Evolutionary conservation across 2,329 filamentous ascomycete genomes (phyloP).

Genomic region (Pyrenophora seminiperda): DNA sequence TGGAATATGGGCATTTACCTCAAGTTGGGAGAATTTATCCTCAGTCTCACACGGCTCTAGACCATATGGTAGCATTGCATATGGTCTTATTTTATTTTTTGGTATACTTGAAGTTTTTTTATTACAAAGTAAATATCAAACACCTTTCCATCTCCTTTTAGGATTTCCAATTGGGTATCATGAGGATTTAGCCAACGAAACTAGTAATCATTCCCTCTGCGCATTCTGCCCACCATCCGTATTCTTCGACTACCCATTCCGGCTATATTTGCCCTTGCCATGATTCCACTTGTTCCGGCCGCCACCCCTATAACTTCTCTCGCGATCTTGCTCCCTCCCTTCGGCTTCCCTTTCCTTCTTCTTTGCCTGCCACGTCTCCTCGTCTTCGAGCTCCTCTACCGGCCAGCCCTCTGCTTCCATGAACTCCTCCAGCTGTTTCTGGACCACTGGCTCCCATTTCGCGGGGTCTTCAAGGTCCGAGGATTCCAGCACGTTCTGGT

Average conservation of each 20-base stretch:
- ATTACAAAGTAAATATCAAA: no score
- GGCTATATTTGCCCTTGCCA: conserved; percentile 26
- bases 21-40: no score
- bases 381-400: conserved; percentile 34
- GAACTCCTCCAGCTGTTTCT: conserved; percentile 61
- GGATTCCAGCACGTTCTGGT: conserved; percentile 75
- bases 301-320: conserved; percentile 29
- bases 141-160: neutral
- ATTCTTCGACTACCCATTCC: conserved; percentile 17
- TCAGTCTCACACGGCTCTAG: no score
- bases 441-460: conserved; percentile 79
- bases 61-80: neutral
- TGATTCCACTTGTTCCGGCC: conserved; percentile 18
- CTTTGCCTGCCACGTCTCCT: conserved; percentile 43
- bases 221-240: conserved; percentile 16
- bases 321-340: conserved; percentile 27
- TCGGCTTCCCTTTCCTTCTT: conserved; percentile 50
- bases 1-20: no score
- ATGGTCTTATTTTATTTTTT: neutral
- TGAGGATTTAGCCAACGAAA: no score
- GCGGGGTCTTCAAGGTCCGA: conserved; percentile 75
- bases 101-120: no score
- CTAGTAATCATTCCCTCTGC: neutral
- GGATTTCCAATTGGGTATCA: neutral
- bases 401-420: conserved; percentile 51